These are phyloP conservation scores for Punctularia strigosozonata DNA, from an alignment of 768 basidiomycete genomes.

Conservation along the genomic window DNA sequence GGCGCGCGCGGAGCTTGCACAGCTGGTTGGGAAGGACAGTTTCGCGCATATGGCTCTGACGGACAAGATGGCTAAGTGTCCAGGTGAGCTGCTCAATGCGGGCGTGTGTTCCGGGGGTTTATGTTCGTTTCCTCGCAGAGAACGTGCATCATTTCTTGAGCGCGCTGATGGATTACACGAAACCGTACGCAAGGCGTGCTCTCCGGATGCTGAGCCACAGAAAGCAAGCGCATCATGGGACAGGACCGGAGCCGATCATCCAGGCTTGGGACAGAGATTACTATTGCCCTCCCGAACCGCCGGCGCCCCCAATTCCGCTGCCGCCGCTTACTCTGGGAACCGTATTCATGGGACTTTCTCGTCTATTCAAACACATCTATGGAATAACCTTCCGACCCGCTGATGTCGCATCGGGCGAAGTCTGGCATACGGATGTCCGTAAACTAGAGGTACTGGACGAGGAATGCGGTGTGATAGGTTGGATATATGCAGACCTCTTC, in stretches of 20 bases:
- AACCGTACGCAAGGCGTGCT: slow-evolving; percentile 65
- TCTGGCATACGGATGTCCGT: slow-evolving; percentile 80
- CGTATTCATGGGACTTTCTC: slow-evolving; percentile 83
- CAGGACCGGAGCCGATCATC: slow-evolving; percentile 47
- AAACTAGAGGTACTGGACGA: slow-evolving; percentile 94
- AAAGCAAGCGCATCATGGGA: slow-evolving; percentile 65
- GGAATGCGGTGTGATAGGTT: slow-evolving; percentile 74
- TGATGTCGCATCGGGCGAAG: slow-evolving; percentile 61
- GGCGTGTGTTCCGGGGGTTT: background rate
- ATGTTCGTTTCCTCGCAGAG: slow-evolving; percentile 27
- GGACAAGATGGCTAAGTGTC: slow-evolving; percentile 97
- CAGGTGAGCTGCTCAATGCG: slow-evolving; percentile 37
- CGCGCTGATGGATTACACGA: slow-evolving; percentile 70
- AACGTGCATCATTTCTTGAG: slow-evolving; percentile 83
- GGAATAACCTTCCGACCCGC: slow-evolving; percentile 75
- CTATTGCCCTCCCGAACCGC: slow-evolving; percentile 74
- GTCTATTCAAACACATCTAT: slow-evolving; percentile 78
- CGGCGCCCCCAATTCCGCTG: slow-evolving; percentile 61
- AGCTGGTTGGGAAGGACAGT: slow-evolving; percentile 72
- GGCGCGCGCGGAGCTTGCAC: slow-evolving; percentile 73
- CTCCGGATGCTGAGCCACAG: slow-evolving; percentile 50
- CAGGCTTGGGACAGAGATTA: slow-evolving; percentile 98
- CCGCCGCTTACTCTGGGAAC: slow-evolving; percentile 80
- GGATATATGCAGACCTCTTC: slow-evolving; percentile 93
- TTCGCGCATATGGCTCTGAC: slow-evolving; percentile 79